Base-by-base conservation (phyloP, 2,329 filamentous ascomycete genomes). In the Penicillium polonicum region DNA sequence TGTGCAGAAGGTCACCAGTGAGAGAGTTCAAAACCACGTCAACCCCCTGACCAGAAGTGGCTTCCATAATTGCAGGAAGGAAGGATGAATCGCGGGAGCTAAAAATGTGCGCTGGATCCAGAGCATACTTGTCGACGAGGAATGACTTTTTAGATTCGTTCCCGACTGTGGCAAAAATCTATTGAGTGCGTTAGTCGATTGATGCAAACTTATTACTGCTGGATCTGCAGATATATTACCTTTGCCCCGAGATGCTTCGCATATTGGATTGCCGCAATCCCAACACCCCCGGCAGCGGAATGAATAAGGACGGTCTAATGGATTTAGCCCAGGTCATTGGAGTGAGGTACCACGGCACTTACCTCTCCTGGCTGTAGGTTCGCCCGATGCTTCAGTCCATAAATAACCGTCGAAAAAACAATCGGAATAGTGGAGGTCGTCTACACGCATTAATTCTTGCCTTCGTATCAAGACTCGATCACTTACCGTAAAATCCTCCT, bases 31-130 rank as follows among this genome's bases (percentile, higher is more conserved):
- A 46, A 4, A 65, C 31, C 13, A 54, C 51, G n/a, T 54, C 41
- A 33, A 54, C 51, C 2, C 42, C 51, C 5, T 35, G 31, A n/a
- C 51, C 51, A 9, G 19, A 21, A 46, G 51, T 54, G 4, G 23
- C 29, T 13, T 21, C 12, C 41, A 35, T 45, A 17, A 54, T 36
- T 2, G 13, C 29, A 13, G 27, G 19, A 2, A 25, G 25, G 35
- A 54, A 54, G 8, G 25, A 25, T 10, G 9, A 17, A 12, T 46
- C 41, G 6, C 42, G 41, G 5, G 66, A 69, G 33, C 55, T 59
- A 45, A 69, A 71, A 9, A 71, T 70, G 25, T 51, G 60, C 3
- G 62, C 43, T 4, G 54, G 48, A 5, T 62, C 48, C 33, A 68
- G 56, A 9, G 42, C 52, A 39, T 58, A 58, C 8, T 45, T 31